Percentiles rank a stretch among this genome's conserved stretches.
Evolutionary conservation across 371 early-diverging fungal species (phyloP).

Genomic region (Mortierella sp.): DNA sequence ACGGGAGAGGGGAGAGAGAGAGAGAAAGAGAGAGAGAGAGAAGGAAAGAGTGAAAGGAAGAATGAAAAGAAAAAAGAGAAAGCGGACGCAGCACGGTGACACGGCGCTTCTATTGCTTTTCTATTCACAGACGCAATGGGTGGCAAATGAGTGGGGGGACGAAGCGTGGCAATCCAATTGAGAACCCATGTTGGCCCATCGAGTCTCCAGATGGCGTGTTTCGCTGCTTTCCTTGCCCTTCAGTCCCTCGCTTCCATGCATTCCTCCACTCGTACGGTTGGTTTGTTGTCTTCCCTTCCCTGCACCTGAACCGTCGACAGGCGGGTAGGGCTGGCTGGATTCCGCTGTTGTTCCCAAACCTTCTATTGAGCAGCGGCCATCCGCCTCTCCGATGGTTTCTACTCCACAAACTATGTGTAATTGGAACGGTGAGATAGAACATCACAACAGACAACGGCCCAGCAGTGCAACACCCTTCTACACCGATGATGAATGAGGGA

Average conservation of each 20-base stretch:
- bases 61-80: background rate
- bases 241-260: slow-evolving; percentile 3
- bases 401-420: slow-evolving; percentile 26
- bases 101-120: background rate
- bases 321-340: background rate
- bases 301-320: too few species aligned
- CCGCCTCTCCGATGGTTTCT: slow-evolving; percentile 14
- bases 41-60: background rate
- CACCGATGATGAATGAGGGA: too few species aligned
- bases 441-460: background rate
- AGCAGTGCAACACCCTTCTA: too few species aligned
- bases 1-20: slow-evolving; percentile 1
- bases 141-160: too few species aligned
- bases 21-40: background rate
- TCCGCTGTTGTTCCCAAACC: slow-evolving; percentile 2
- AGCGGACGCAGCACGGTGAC: background rate
- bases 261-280: background rate
- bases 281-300: background rate
- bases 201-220: slow-evolving; percentile 10
- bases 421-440: slow-evolving; percentile 6
- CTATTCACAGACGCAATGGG: too few species aligned
- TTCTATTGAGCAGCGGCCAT: slow-evolving; percentile 23
- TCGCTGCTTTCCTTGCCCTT: slow-evolving; percentile 3
- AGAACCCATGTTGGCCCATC: slow-evolving; percentile 4
- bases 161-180: too few species aligned